Evolutionary conservation across 2,329 filamentous ascomycete genomes (phyloP), one percentile per base, ranked within the genome.

Genomic region (Huntiella savannae): DNA sequence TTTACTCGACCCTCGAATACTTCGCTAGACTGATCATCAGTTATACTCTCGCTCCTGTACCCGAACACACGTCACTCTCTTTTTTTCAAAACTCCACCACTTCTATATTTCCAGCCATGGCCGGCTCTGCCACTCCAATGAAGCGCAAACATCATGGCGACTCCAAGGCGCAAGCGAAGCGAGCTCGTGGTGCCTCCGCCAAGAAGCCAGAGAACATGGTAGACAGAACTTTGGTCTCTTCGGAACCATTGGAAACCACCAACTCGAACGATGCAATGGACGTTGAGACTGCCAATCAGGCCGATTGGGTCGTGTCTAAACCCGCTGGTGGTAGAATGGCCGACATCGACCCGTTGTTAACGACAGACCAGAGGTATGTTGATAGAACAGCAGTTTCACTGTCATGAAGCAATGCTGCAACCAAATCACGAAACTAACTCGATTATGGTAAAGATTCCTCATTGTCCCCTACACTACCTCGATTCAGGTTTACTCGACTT

Each of bases 401-500:
- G 22, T 2, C 17, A 36, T 36, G 10, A 35, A 16, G 15, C 34
- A 48, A 17, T 8, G 4, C 16, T 13, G 22, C 41, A 35, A 48
- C 36, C 13, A 13, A 7, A 8, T 34, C 22, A 22, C 2, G 6
- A 28, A 28, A 28, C 22, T 28, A 28, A 28, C 22, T 7, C 10
- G 5, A 36, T 16, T 11, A 15, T 33, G 22, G 16, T 34, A 34
- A 16, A 85, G 83, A 57, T 71, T 79, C 60, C 59, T 95, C 35
- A 77, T 95, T 48, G 60, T 93, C 47, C 74, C 79, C 32, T 83
- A 84, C 55, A 73, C 77, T 50, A 78, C 74, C 22, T 79, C 79
- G 7, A 67, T 95, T 46, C 81, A 86, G 58, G 71, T 94, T 19
- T 93, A 91, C 61, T 82, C 82, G 1, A 75, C 83, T 28, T 67